A percentile compares a stretch with the other conserved stretches of the same genome.
Evolutionary conservation across 352 stramenopile species (phyloP).

Genomic region (Phytophthora fragariae): DNA sequence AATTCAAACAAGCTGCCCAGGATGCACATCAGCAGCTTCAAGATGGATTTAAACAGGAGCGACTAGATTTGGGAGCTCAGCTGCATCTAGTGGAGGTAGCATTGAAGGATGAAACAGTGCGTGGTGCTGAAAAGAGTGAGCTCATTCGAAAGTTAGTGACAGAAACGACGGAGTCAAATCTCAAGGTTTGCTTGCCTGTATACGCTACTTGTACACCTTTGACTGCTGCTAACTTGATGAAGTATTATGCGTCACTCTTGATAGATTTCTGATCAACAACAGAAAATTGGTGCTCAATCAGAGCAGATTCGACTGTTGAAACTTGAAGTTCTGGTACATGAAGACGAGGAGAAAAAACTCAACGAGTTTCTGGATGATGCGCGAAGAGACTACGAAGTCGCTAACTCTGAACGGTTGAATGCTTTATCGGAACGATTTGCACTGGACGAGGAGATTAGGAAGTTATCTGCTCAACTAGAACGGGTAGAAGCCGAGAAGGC

Average conservation of each 20-base stretch:
- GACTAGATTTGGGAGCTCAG: conserved; percentile 44
- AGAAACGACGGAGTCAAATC: conserved; percentile 45
- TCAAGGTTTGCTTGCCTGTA: conserved; percentile 33
- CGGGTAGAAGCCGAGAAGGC: conserved; percentile 63
- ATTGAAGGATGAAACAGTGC: conserved; percentile 44
- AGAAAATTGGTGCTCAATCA: conserved; percentile 29
- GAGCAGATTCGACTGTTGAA: conserved; percentile 70
- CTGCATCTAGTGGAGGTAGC: conserved; percentile 37
- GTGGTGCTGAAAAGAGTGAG: conserved; percentile 56
- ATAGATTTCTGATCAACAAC: conserved; percentile 56
- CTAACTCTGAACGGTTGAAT: conserved; percentile 72
- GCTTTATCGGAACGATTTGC: conserved; percentile 64
- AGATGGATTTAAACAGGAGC: conserved; percentile 54
- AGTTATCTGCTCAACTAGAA: conserved; percentile 60
- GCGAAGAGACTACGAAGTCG: conserved; percentile 68
- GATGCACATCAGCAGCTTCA: conserved; percentile 62
- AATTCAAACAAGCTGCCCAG: conserved; percentile 79
- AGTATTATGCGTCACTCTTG: background rate
- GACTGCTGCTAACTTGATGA: background rate
- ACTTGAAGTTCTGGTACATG: conserved; percentile 74
- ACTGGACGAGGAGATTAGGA: conserved; percentile 72
- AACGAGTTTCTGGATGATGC: conserved; percentile 68
- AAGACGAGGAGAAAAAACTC: conserved; percentile 71
- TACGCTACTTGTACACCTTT: background rate
- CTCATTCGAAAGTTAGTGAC: conserved; percentile 55